These are phyloP conservation scores for Sclerotinia nivalis DNA, from an alignment of 2,329 filamentous ascomycete genomes.

Conservation along the genomic window DNA sequence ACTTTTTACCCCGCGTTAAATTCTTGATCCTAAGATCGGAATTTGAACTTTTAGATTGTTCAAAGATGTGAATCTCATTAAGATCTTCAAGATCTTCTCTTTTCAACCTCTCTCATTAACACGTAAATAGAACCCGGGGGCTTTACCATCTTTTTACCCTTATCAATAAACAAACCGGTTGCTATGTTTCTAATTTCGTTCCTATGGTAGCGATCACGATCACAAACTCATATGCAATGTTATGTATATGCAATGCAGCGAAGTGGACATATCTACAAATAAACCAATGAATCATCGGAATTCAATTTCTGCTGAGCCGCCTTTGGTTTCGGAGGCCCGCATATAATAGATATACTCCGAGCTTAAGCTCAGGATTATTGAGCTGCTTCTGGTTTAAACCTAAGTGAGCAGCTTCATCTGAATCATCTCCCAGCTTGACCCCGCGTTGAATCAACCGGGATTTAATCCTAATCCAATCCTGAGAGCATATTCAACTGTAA, in stretches of 20 bases:
- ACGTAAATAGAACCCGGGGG: neutral
- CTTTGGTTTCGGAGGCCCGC: slow-evolving; percentile 9
- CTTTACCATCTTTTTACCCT: too few relatives aligned
- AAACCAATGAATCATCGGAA: neutral
- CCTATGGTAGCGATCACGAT: neutral
- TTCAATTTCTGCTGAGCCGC: neutral
- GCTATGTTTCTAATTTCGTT: slow-evolving; percentile 11
- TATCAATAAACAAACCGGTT: slow-evolving; percentile 14
- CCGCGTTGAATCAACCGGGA: slow-evolving; percentile 5
- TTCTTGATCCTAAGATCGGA: neutral
- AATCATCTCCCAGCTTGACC: neutral
- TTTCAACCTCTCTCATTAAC: neutral
- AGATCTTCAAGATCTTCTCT: neutral
- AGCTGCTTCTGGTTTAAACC: neutral
- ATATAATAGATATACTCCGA: neutral
- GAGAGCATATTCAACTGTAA: neutral
- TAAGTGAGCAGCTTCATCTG: neutral
- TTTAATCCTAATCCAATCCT: neutral
- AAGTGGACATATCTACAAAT: neutral
- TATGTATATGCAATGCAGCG: neutral
- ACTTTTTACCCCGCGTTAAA: slow-evolving; percentile 11
- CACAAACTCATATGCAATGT: neutral
- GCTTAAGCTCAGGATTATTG: neutral
- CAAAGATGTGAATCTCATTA: neutral
- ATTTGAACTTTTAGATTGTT: neutral